phyloP scores from a whole-genome alignment of 1,284 basidiomycete species.

The Porodaedalea pini region DNA sequence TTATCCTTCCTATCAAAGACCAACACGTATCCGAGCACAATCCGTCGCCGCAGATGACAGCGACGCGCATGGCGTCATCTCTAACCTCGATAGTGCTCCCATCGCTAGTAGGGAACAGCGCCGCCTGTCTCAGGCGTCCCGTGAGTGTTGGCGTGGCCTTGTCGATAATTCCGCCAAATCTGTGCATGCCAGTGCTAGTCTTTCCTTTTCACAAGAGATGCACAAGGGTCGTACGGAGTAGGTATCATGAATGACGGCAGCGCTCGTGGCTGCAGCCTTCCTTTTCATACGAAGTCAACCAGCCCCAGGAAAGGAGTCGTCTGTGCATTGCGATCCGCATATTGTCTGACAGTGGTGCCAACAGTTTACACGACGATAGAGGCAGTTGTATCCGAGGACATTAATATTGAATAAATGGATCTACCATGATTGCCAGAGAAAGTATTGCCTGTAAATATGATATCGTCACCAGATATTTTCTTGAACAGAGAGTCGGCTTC shows the following conservation, averaged over 20 bases:
- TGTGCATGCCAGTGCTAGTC: constrained; percentile 35
- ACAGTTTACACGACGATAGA: constrained; percentile 41
- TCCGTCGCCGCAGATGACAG: constrained; percentile 43
- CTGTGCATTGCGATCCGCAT: constrained; percentile 28
- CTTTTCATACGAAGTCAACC: constrained; percentile 52
- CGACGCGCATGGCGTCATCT: constrained; percentile 35
- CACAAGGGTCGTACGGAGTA: too few species aligned
- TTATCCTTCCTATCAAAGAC: constrained; percentile 43
- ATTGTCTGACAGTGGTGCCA: constrained; percentile 42
- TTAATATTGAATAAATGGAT: constrained; percentile 56
- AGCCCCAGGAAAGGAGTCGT: too few species aligned
- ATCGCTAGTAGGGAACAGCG: constrained; percentile 33
- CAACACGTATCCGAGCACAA: constrained; percentile 46
- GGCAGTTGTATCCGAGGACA: constrained; percentile 43
- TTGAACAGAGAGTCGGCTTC: too few species aligned
- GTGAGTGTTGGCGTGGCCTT: constrained; percentile 51
- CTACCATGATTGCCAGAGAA: constrained; percentile 59
- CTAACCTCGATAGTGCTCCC: constrained; percentile 36
- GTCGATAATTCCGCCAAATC: constrained; percentile 44
- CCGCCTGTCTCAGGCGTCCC: constrained; percentile 39
- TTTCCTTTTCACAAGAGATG: constrained; percentile 44
- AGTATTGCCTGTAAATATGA: constrained; percentile 49
- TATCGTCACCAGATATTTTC: too few species aligned
- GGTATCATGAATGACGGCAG: constrained; percentile 38
- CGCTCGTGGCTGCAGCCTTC: constrained; percentile 34